Base-by-base conservation (phyloP, 805 yeast species). In the Pichia gijzeniarum region DNA sequence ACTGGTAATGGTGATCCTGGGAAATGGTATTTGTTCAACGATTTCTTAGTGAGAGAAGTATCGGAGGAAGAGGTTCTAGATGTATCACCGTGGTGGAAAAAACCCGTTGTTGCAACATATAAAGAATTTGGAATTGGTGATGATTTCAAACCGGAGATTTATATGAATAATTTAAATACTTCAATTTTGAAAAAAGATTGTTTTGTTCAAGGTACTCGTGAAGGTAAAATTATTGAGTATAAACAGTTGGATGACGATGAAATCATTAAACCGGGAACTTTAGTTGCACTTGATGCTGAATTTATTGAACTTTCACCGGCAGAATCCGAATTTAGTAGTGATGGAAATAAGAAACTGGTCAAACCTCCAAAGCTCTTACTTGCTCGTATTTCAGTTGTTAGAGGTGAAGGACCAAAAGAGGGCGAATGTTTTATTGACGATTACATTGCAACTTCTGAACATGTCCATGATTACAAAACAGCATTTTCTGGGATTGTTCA, bases 251-350 rank as follows among this genome's bases (percentile, higher is more conserved):
- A 88, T 0, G 65, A 66, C 30, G 71, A 73, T 39, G 90, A 85
- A 54, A 85, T 87, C 0, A 96, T 96, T 0, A 58, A 58, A 18
- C 73, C 80, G 0, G 96, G 96, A 0, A 70, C 86, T 1, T 61
- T 89, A 34, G 81, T 91, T 17, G 99, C 98, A 0, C 83, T 93
- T 47, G 99, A 93, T 69, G 97, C 99, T 0, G 99, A 93, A 63
- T 93, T 95, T 71, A 98, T 93, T 3, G 76, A 81, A 27, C 61
- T 90, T 28, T 77, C 80, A 40, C 85, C 85, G 4, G 97, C 89
- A 53, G 79, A 82, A 50, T 75, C 79, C 37, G 97, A 90, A 57
- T 76, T 91, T 40, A 77, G 79, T 43, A 78, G 82, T 44, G 78
- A 79, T 50, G 97, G 98, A 0, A 57, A 72, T 5, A 80, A 81